Base-by-base conservation (phyloP, 306 rosid genomes). In the Trifolium repens region DNA sequence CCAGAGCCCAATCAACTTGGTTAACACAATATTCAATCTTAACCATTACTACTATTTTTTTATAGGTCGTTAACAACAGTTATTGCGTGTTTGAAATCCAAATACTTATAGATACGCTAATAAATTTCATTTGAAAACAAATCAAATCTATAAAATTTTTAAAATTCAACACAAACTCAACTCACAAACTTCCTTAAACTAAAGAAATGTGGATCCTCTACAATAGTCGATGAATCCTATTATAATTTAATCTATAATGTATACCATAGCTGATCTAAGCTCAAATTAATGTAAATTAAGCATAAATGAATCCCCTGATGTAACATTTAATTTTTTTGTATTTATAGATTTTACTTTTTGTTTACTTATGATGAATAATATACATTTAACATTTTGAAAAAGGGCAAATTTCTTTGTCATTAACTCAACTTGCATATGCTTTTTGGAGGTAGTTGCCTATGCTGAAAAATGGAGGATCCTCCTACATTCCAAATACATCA, bases 401-500 rank as follows among this genome's bases (percentile, higher is more conserved):
- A 40, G 26, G 67, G 55, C 76, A 57, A 69, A 37, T 17, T 37
- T 5, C 19, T 71, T 54, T 71, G 76, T 35, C 53, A 4, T 2
- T 22, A 19, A 70, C 34, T 30, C 54, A 17, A 27, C 52, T 74
- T 8, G 1, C 22, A 14, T 6, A 63, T 43, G 30, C 47, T 19
- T 32, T 40, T 63, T 34, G 26, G 61, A 42, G 27, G 67, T 27
- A 70, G 69, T 75, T 55, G 74, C 43, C 40, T 34, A 70, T 55
- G 59, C 24, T 75, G 62, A 32, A 82, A 79, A 26, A 9, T 4
- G 32, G 35, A 35, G 26, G 49, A n/a, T 57, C 53, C 12, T 71
- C 11, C 57, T 46, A 44, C 32, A 73, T 67, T 78, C 73, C 82
- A 73, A 82, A 77, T 34, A 14, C 49, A 34, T 78, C 49, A 40